phyloP scores from a whole-genome alignment of 2,329 filamentous ascomycete genomes.

The Akanthomyces uredinophilus region DNA sequence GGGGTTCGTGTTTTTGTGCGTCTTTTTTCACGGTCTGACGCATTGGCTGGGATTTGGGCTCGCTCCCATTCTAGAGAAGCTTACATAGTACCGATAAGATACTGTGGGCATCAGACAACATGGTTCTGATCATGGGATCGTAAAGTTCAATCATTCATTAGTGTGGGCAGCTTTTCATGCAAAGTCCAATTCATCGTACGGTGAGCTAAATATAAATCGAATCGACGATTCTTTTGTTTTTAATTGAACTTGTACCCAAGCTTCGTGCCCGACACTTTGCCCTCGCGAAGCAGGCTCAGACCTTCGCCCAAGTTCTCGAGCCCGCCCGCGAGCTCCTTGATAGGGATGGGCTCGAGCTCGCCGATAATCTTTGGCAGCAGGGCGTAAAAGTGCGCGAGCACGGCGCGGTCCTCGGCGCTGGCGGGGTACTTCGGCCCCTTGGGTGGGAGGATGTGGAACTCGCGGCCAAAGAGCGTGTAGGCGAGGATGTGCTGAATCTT shows the following conservation, averaged over 20 bases:
- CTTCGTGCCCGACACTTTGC: constrained; percentile 22
- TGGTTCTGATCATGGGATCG: neutral
- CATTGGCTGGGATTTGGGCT: neutral
- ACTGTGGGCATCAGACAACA: neutral
- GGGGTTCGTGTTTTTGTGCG: constrained; percentile 3
- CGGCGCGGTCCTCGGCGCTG: constrained; percentile 20
- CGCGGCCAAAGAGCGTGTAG: constrained; percentile 22
- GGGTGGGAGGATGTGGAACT: constrained; percentile 24
- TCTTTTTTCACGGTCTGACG: neutral
- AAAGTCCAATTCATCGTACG: neutral
- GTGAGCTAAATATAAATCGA: neutral
- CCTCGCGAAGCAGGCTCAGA: constrained; percentile 19
- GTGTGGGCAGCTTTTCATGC: too few species aligned
- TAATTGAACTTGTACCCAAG: constrained; percentile 16
- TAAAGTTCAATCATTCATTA: neutral
- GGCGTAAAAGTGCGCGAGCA: constrained; percentile 20
- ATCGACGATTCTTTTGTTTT: neutral
- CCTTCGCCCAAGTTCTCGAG: constrained; percentile 18
- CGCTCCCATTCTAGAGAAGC: neutral
- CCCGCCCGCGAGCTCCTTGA: constrained; percentile 15
- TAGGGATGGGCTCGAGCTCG: constrained; percentile 19
- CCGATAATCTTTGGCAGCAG: constrained; percentile 17
- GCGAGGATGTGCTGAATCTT: constrained; percentile 22
- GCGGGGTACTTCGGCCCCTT: constrained; percentile 27
- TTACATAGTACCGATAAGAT: neutral